phyloP scores from a whole-genome alignment of 2,329 filamentous ascomycete species.

The Botrytis medusae region DNA sequence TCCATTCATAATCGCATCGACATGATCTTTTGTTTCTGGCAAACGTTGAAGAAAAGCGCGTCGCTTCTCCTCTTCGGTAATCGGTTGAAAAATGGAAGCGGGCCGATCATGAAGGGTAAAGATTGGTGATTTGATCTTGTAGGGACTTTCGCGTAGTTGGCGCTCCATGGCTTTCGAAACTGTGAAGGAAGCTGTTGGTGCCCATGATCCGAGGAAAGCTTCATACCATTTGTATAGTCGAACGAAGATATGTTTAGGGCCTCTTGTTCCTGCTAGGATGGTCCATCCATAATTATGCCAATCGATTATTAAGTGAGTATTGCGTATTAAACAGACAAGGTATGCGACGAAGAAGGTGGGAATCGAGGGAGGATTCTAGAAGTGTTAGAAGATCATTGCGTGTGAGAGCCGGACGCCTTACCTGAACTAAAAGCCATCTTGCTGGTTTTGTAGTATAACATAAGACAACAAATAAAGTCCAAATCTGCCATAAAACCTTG shows the following conservation, averaged over 20 bases:
- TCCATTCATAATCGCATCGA: slow-evolving; percentile 57
- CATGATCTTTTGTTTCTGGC: slow-evolving; percentile 61
- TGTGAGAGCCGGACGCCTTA: not conserved
- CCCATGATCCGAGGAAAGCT: slow-evolving; percentile 63
- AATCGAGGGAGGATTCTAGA: slow-evolving; percentile 90
- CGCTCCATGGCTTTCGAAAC: slow-evolving; percentile 87
- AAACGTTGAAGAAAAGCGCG: slow-evolving; percentile 65
- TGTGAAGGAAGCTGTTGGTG: slow-evolving; percentile 72
- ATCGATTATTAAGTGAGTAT: slow-evolving; percentile 83
- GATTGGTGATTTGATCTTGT: slow-evolving; percentile 63
- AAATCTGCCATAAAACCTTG: slow-evolving; percentile 83
- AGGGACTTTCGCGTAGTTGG: slow-evolving; percentile 64
- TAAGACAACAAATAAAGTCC: slow-evolving; percentile 68
- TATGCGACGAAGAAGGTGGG: slow-evolving; percentile 79
- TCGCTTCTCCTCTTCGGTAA: slow-evolving; percentile 47
- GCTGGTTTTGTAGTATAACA: slow-evolving; percentile 72
- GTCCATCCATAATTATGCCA: slow-evolving; percentile 99
- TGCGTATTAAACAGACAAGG: slow-evolving; percentile 70
- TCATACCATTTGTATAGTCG: slow-evolving; percentile 77
- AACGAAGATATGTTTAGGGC: slow-evolving; percentile 70
- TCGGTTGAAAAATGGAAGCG: slow-evolving; percentile 75
- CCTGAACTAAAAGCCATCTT: slow-evolving; percentile 75
- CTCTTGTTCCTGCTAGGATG: slow-evolving; percentile 68
- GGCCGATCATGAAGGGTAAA: slow-evolving; percentile 84
- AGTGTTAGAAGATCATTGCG: not conserved